Conservation (phyloP, 2,329 filamentous ascomycete species). For the Colletotrichum gigasporum region DNA sequence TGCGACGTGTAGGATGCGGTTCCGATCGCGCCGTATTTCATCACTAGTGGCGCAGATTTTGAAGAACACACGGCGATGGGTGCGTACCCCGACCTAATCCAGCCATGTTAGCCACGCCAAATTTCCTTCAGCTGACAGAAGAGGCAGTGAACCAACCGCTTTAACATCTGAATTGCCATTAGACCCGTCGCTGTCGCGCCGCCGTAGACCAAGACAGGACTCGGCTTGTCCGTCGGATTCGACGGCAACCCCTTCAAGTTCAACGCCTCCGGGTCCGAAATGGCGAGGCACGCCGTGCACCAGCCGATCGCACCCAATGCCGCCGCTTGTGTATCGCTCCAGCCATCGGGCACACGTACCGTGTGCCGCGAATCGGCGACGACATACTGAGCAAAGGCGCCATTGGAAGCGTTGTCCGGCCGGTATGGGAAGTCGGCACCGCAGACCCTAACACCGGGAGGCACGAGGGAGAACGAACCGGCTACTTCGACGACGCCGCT, state of each 20-base stretch:
- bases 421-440: background rate
- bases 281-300: conserved; percentile 31
- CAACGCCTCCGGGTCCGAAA: background rate
- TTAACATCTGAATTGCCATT: conserved; percentile 39
- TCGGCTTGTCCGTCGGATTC: conserved; percentile 28
- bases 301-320: conserved; percentile 38
- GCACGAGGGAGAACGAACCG: background rate
- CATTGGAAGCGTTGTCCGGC: background rate
- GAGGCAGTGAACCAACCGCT: conserved; percentile 34
- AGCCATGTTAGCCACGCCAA: too few species aligned
- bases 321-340: conserved; percentile 35
- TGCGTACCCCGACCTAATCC: background rate
- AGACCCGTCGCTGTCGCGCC: conserved; percentile 40
- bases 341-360: conserved; percentile 32
- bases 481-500: conserved; percentile 32
- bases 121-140: too few species aligned
- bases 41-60: background rate
- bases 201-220: conserved; percentile 42
- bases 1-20: background rate
- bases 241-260: background rate
- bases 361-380: conserved; percentile 11
- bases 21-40: background rate
- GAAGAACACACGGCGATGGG: background rate
- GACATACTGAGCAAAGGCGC: background rate
- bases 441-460: background rate